Evolutionary conservation across 2,329 filamentous ascomycete genomes (phyloP), one percentile per base, ranked within the genome.

Genomic region (Sporothrix brasiliensis): DNA sequence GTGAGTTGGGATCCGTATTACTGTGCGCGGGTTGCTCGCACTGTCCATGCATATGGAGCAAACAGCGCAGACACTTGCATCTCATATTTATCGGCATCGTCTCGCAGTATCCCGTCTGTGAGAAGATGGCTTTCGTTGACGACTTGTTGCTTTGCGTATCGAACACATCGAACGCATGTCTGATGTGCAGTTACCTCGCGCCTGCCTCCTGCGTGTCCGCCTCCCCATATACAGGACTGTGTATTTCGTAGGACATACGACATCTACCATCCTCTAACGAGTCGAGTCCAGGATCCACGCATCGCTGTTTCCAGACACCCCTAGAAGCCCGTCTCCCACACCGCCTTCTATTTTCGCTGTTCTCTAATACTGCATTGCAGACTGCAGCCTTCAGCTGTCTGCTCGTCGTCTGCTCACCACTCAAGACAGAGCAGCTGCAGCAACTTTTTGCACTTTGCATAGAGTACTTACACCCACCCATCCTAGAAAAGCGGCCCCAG

Each of bases 101-200:
- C 30, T 21, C 56, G 56, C 50, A 21, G 50, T 27, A 58, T 30
- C 53, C 34, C 53, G 24, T 16, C 53, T 14, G 14, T 10, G 39
- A 19, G 4, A 27, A n/a, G 14, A 63, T 63, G 60, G 39, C 47
- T 41, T 39, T 47, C 47, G 63, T 66, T 63, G 30, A 21, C 60
- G 41, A 16, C 24, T 53, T 10, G 10, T 27, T 34, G 30, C 13
- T 27, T 41, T 54, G 52, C 56, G 30, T 34, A 21, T 61, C 56
- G 14, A 41, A 16, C 27, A 47, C 63, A 34, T 24, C 56, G 4
- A 41, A 16, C 27, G 63, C 63, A 34, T 24, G 6, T 63, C 19
- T 47, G 58, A 63, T 47, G 58, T 21, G 61, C 61, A 34, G 24
- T 41, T 49, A 21, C 60, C 60, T 61, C 10, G 49, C 49, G 58